phyloP scores from a whole-genome alignment of 768 basidiomycete species.

The Chiua virens region DNA sequence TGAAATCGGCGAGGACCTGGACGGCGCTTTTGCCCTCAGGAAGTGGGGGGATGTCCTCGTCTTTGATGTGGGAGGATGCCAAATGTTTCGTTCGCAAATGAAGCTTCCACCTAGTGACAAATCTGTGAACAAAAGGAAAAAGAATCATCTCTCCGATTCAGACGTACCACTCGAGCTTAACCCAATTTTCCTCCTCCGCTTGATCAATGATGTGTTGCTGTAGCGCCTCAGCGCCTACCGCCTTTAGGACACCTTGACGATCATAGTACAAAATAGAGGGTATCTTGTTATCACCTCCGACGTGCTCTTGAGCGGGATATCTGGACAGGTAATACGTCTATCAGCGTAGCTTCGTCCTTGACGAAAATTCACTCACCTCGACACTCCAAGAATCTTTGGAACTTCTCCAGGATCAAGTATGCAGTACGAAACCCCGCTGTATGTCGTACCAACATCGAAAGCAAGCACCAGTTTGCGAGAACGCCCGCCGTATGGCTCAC shows the following conservation, averaged over 20 bases:
- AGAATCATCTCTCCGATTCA: too few relatives aligned
- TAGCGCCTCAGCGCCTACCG: conserved; percentile 44
- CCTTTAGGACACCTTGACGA: conserved; percentile 35
- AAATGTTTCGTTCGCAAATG: conserved; percentile 33
- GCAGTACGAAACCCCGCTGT: conserved; percentile 39
- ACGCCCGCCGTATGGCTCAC: conserved; percentile 36
- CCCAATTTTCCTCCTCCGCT: conserved; percentile 38
- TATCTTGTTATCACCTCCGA: conserved; percentile 49
- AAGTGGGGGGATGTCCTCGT: conserved; percentile 24
- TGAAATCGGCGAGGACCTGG: conserved; percentile 26
- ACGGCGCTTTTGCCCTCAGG: conserved; percentile 19
- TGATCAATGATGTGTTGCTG: conserved; percentile 34
- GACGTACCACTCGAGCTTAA: conserved; percentile 41
- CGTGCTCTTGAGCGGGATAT: conserved; percentile 46
- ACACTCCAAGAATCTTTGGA: conserved; percentile 28
- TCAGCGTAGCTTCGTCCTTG: not conserved
- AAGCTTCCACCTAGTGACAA: conserved; percentile 31
- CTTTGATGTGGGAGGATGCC: conserved; percentile 20
- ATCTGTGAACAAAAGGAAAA: not conserved
- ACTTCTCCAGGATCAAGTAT: conserved; percentile 37
- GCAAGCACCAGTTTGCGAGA: conserved; percentile 44
- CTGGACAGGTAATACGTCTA: conserved; percentile 20
- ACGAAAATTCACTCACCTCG: conserved; percentile 18
- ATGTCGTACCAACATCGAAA: conserved; percentile 46
- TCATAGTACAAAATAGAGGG: conserved; percentile 52